Conservation (phyloP, 257 asterid species). For the Perilla frutescens region DNA sequence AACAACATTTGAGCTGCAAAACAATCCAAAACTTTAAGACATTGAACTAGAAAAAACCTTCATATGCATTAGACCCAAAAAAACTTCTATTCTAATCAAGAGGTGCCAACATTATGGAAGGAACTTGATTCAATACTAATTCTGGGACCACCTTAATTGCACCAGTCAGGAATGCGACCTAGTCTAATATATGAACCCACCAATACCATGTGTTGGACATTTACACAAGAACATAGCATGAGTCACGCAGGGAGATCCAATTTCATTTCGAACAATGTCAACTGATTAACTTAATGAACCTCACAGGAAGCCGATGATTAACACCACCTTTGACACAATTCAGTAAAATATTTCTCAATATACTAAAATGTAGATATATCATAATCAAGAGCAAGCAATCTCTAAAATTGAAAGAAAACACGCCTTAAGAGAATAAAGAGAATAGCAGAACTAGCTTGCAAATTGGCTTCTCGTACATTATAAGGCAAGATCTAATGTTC, state of each 20-base stretch:
- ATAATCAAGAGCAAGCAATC: background rate
- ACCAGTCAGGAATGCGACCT: background rate
- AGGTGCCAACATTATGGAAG: conserved; percentile 1
- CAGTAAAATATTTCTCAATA: background rate
- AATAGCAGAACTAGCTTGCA: background rate
- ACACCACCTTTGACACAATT: background rate
- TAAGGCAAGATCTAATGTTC: background rate
- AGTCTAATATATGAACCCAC: background rate
- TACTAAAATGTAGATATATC: background rate
- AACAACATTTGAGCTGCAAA: conserved; percentile 80
- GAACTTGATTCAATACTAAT: conserved; percentile 17
- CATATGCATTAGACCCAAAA: background rate
- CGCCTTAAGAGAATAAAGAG: background rate
- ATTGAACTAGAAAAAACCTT: background rate
- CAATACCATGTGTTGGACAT: background rate
- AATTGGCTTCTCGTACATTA: background rate
- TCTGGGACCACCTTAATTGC: background rate
- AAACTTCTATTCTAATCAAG: conserved; percentile 1
- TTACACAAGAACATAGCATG: background rate
- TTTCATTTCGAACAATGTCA: background rate
- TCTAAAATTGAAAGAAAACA: background rate
- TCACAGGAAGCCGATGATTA: conserved; percentile 14
- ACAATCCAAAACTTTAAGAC: conserved; percentile 23
- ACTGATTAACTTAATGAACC: background rate
- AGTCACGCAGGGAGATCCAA: background rate